A percentile compares a stretch with the other conserved stretches of the same genome.
These are phyloP conservation scores for Clitopilus hobsonii DNA, from an alignment of 768 basidiomycete species.

Conservation along the genomic window DNA sequence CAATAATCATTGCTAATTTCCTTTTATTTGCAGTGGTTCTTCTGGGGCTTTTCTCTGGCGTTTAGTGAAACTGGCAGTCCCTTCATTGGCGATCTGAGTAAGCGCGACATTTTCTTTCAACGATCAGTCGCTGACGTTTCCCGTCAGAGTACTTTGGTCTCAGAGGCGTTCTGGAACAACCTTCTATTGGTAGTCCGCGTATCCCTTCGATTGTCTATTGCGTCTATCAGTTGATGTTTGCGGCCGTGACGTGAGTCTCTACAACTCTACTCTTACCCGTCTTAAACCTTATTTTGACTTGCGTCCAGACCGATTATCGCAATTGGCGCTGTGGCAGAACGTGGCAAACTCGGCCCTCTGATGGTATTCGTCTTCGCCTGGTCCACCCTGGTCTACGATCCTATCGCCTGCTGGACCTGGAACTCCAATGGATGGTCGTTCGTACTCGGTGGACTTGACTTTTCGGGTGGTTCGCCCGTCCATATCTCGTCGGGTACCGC, in stretches of 20 bases:
- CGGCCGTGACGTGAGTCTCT: constrained; percentile 70
- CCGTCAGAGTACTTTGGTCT: constrained; percentile 75
- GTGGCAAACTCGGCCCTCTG: constrained; percentile 77
- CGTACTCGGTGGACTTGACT: constrained; percentile 80
- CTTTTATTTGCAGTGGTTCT: constrained; percentile 69
- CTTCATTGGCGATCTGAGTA: constrained; percentile 85
- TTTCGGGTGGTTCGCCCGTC: constrained; percentile 95
- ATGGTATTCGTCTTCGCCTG: constrained; percentile 90
- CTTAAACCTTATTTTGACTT: constrained; percentile 17
- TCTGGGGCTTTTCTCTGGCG: constrained; percentile 93
- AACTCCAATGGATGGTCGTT: constrained; percentile 74
- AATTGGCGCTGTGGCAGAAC: constrained; percentile 90
- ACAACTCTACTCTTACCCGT: constrained; percentile 2
- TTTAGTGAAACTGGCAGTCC: constrained; percentile 71
- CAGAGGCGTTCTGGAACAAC: constrained; percentile 68
- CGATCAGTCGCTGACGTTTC: not conserved
- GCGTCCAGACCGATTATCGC: constrained; percentile 74
- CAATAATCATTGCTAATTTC: not conserved
- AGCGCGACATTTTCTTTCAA: constrained; percentile 17
- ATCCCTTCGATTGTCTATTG: constrained; percentile 76
- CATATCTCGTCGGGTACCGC: constrained; percentile 94
- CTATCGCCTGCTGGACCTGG: constrained; percentile 97
- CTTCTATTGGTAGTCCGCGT: constrained; percentile 65
- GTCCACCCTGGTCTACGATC: constrained; percentile 88
- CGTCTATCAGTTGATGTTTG: constrained; percentile 90